Base-by-base conservation (phyloP, 371 early-diverging fungal species). In the Polyrhizophydium stewartii region DNA sequence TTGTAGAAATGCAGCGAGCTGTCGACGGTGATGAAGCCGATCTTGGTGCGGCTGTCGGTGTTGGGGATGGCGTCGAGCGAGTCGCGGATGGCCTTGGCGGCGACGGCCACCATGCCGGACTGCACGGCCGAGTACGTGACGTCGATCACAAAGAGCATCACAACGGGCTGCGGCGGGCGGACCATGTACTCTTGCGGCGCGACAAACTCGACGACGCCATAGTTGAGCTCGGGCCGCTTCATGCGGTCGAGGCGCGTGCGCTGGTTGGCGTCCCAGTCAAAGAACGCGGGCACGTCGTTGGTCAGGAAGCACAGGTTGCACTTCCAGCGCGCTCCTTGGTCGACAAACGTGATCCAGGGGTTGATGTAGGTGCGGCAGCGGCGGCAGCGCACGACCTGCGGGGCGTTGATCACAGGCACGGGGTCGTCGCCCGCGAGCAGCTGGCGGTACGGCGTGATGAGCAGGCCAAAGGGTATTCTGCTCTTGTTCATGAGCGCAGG, bases 351-450 rank as follows among this genome's bases (percentile, higher is more conserved):
- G 7, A 95, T 89, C 75, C 88, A 97, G 12, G 97, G 97, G 68
- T 96, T 96, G 69, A 97, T 92, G 66, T 97, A 97, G 7, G 96
- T 89, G 65, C 96, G 82, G 76, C 98, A 97, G 25, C 94, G 84
- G 59, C 95, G 84, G 75, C 98, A 97, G 50, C 98, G 87, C 47
- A 92, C 89, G 81, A 97, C 94, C 68, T 77, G 76, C 19, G 78
- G 79, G 45, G 95, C 90, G 35, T 85, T 78, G 37, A 93, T 85
- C 1, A 93, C 89, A 6, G 96, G 95, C 0, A 95, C 89, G 27
- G 35, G 33, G 50, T 62, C 80, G 59, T 85, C 77, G 24, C 76
- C 73, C 0, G 70, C 68, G 17, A 70, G 62, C 22, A 75, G 47
- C 30, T 73, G 72, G 17, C 81, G 75, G 62, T 84, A 93, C 21